Percentiles rank a stretch among this genome's conserved stretches.
Evolutionary conservation across 495 filamentous ascomycete genomes (phyloP).

Genomic region (Tuber umbilicatum): DNA sequence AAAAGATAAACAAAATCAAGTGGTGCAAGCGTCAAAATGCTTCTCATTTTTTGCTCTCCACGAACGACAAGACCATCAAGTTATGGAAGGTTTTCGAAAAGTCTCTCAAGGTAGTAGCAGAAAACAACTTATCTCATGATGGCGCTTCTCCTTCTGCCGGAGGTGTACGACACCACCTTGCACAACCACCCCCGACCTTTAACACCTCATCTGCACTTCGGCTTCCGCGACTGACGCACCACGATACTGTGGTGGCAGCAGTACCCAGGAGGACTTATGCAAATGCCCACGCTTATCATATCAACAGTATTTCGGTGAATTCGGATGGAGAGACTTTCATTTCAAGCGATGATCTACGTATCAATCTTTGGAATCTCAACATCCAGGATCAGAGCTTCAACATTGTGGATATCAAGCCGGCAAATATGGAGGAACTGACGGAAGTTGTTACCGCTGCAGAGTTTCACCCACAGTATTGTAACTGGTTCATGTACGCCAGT

Average conservation of each 20-base stretch:
- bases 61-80: conserved; percentile 99
- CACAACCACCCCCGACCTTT: conserved; percentile 59
- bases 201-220: conserved; percentile 75
- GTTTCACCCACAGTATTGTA: conserved; percentile 95
- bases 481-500: conserved; percentile 99
- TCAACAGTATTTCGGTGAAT: conserved; percentile 99
- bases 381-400: conserved; percentile 99
- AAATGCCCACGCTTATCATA: conserved; percentile 98
- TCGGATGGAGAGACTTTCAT: conserved; percentile 99
- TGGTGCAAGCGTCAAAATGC: conserved; percentile 98
- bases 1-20: conserved; percentile 99
- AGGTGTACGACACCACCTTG: conserved; percentile 39
- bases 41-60: conserved; percentile 95
- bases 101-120: conserved; percentile 94
- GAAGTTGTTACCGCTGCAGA: conserved; percentile 98
- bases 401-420: conserved; percentile 98
- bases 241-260: conserved; percentile 96
- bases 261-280: conserved; percentile 93
- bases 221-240: conserved; percentile 89
- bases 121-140: conserved; percentile 96
- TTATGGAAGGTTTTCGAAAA: conserved; percentile 99
- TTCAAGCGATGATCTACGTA: conserved; percentile 91
- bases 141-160: conserved; percentile 34
- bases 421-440: conserved; percentile 98
- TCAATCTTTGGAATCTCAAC: conserved; percentile 98